A percentile compares a stretch with the other conserved stretches of the same genome.
Evolutionary conservation across 2,329 filamentous ascomycete species (phyloP).

Genomic region (Botryosphaeria dothidea): DNA sequence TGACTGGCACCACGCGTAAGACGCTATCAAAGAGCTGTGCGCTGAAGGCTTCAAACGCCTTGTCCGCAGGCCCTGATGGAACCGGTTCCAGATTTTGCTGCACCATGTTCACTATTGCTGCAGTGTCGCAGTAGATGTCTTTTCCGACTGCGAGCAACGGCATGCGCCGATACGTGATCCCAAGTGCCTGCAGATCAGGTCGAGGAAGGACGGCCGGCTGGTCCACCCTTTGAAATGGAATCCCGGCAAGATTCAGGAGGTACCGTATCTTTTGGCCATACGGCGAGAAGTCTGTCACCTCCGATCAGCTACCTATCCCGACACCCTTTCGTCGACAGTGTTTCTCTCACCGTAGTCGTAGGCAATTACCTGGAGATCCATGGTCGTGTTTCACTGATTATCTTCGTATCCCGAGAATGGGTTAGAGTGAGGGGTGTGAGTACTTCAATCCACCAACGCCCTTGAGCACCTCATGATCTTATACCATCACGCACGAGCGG

Average conservation of each 20-base stretch:
- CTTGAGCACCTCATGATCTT: too few relatives aligned
- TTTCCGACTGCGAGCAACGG: slow-evolving; percentile 19
- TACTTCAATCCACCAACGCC: too few relatives aligned
- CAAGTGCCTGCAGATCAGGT: slow-evolving; percentile 28
- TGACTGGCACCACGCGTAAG: neutral
- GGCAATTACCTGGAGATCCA: neutral
- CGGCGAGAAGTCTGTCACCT: slow-evolving; percentile 16
- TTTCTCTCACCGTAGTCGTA: neutral
- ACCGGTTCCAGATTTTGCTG: slow-evolving; percentile 9
- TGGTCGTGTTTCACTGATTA: too few relatives aligned
- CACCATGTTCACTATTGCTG: neutral
- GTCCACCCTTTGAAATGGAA: neutral
- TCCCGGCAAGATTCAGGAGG: neutral
- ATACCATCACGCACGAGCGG: too few relatives aligned
- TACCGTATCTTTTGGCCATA: slow-evolving; percentile 7
- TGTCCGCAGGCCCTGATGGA: slow-evolving; percentile 23
- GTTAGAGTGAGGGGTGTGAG: too few relatives aligned
- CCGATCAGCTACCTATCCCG: neutral
- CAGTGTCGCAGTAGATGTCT: slow-evolving; percentile 18
- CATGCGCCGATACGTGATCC: slow-evolving; percentile 17
- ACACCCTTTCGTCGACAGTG: neutral
- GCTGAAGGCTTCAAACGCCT: slow-evolving; percentile 5
- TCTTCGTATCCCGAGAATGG: too few relatives aligned
- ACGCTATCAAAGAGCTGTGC: neutral
- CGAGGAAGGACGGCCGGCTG: slow-evolving; percentile 32